Evolutionary conservation across 768 basidiomycete genomes (phyloP).

Genomic region (Stropharia rugosoannulata): DNA sequence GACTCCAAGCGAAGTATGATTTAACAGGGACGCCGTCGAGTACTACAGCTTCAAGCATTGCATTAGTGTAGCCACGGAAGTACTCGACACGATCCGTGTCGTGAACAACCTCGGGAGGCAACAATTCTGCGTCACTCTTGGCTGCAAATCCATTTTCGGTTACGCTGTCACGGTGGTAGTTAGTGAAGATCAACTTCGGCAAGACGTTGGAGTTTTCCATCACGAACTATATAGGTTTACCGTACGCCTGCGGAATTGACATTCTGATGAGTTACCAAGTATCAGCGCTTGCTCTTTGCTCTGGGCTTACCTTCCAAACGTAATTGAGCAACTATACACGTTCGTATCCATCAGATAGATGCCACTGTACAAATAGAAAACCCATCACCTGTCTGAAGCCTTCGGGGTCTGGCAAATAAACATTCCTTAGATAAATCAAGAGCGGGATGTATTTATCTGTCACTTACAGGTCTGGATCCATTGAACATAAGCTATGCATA

Average conservation of each 20-base stretch:
- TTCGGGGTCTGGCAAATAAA: constrained; percentile 39
- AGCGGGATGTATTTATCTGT: background rate
- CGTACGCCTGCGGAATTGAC: constrained; percentile 27
- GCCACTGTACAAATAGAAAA: background rate
- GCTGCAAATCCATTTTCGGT: constrained; percentile 73
- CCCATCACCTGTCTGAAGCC: constrained; percentile 54
- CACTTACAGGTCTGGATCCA: constrained; percentile 52
- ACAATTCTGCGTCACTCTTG: constrained; percentile 50
- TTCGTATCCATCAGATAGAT: background rate
- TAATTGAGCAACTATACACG: constrained; percentile 53
- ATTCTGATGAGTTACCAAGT: background rate
- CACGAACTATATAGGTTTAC: constrained; percentile 53
- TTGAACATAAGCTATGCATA: constrained; percentile 47
- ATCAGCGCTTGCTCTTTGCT: background rate
- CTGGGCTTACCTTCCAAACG: constrained; percentile 52
- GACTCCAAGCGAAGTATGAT: constrained; percentile 70
- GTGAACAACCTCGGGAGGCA: constrained; percentile 45
- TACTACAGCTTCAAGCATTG: constrained; percentile 51
- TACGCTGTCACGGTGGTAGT: constrained; percentile 34
- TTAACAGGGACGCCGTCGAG: constrained; percentile 59
- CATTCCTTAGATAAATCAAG: background rate
- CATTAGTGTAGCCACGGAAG: constrained; percentile 52
- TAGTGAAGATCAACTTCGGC: background rate
- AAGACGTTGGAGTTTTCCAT: background rate
- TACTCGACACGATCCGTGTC: constrained; percentile 64